These are phyloP conservation scores for Phytophthora ramorum DNA, from an alignment of 352 stramenopile genomes.

Conservation along the genomic window DNA sequence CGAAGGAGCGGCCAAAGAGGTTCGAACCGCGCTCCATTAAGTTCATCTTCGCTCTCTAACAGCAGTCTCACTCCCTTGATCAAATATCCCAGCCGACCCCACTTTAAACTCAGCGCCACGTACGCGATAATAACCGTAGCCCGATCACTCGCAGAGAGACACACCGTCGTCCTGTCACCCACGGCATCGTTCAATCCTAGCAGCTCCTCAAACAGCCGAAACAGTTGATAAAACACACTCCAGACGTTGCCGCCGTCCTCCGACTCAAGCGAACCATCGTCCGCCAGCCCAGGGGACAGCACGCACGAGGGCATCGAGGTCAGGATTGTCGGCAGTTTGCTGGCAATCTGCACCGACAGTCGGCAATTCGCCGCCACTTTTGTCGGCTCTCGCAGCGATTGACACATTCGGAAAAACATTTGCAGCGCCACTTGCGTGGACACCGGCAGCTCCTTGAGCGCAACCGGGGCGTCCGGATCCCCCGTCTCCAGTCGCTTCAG, in stretches of 20 bases:
- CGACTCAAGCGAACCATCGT: conserved; percentile 8
- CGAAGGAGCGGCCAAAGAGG: conserved; percentile 42
- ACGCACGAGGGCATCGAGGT: conserved; percentile 56
- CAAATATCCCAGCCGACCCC: conserved; percentile 60
- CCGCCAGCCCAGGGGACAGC: conserved; percentile 56
- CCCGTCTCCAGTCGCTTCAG: conserved; percentile 8
- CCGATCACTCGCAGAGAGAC: conserved; percentile 35
- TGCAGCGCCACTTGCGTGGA: conserved; percentile 67
- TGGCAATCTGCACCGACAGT: conserved; percentile 55
- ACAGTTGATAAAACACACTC: conserved; percentile 68
- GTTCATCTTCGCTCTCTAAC: conserved; percentile 28
- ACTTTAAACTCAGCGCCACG: conserved; percentile 75
- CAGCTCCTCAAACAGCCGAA: conserved; percentile 51
- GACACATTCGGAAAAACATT: conserved; percentile 77
- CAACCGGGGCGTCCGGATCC: conserved; percentile 17
- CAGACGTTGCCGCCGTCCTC: conserved; percentile 17
- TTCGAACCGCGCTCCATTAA: conserved; percentile 32
- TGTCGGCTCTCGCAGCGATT: conserved; percentile 46
- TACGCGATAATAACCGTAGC: conserved; percentile 54
- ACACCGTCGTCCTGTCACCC: neutral
- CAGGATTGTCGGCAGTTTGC: conserved; percentile 67
- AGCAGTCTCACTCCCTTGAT: conserved; percentile 51
- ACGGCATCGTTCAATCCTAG: conserved; percentile 22
- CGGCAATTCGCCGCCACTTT: conserved; percentile 34
- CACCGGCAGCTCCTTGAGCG: conserved; percentile 54